Percentiles rank a stretch among this genome's conserved stretches.
Conservation (phyloP, 495 filamentous ascomycete genomes). For the Annulohypoxylon maeteangense region DNA sequence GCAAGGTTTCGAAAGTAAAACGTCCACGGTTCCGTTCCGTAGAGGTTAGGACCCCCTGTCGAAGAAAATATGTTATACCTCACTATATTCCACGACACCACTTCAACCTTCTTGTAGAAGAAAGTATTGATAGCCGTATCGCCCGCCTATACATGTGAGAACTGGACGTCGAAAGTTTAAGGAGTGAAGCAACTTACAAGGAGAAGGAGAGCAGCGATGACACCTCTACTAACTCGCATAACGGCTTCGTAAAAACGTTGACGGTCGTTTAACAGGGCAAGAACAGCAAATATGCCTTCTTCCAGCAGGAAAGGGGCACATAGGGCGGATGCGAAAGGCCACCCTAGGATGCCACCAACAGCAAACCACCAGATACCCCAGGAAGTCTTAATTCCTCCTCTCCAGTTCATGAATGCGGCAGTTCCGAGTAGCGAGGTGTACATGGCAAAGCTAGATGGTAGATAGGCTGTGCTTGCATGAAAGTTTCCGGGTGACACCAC, state of each 20-base stretch:
- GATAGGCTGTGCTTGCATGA: slow-evolving; percentile 84
- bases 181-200: slow-evolving; percentile 66
- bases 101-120: slow-evolving; percentile 80
- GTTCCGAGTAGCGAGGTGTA: slow-evolving; percentile 89
- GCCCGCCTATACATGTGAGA: slow-evolving; percentile 30
- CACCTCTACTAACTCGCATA: slow-evolving; percentile 72
- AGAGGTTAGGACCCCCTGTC: slow-evolving; percentile 87
- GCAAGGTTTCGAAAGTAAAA: slow-evolving; percentile 94
- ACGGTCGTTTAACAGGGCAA: slow-evolving; percentile 68
- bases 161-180: background rate
- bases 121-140: slow-evolving; percentile 77
- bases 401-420: slow-evolving; percentile 88
- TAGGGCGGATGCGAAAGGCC: slow-evolving; percentile 91
- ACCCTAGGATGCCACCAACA: slow-evolving; percentile 87
- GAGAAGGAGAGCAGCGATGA: slow-evolving; percentile 70
- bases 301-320: slow-evolving; percentile 84
- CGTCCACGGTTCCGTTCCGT: slow-evolving; percentile 95
- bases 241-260: slow-evolving; percentile 66
- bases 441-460: slow-evolving; percentile 98
- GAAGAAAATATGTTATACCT: slow-evolving; percentile 93
- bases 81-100: slow-evolving; percentile 92
- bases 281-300: slow-evolving; percentile 70
- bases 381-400: slow-evolving; percentile 76
- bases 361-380: slow-evolving; percentile 93
- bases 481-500: slow-evolving; percentile 90